Evolutionary conservation across 2,329 filamentous ascomycete genomes (phyloP), one percentile per base, ranked within the genome.

Genomic region (Microsporum ferrugineum): DNA sequence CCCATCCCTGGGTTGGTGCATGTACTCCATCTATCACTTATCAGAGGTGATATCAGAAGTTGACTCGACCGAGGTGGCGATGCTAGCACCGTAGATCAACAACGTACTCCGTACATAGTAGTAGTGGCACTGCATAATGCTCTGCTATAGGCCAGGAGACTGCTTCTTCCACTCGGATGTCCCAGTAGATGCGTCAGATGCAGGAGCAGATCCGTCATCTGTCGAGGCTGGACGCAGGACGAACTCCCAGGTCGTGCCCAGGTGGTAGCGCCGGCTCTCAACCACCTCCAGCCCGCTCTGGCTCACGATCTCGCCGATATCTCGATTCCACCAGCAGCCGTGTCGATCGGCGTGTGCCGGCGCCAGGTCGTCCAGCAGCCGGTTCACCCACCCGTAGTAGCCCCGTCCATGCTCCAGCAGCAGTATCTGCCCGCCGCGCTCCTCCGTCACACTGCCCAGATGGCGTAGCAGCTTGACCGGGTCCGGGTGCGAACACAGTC

Each of bases 301-400:
- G 59, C 68, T 65, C n/a, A 80, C 72, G 64, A 80, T 75, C 60
- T 72, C 69, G 38, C 75, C 77, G 55, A 80, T 78, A 71, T 80
- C 78, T 43, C 77, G 72, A 68, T 80, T 80, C 73, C 76, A 79
- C 78, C 78, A 80, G 67, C 78, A 80, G 14, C 78, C 78, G 69
- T 79, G 77, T n/a, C 73, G 70, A 64, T 78, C 71, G 38, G 78
- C 78, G 69, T 80, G 78, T 43, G 73, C 70, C 3, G 76, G 70
- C 1, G 78, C 78, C 60, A 76, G 67, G 57, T 75, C 76, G 65
- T 80, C 78, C 60, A 80, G 66, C 10, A 79, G 70, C 3, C 68
- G 67, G 68, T 80, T 80, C 64, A 80, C 41, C 75, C 77, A 79
- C 29, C 66, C 69, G 63, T 78, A 78, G 61, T 76, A 63, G 31